Conservation (phyloP, 371 early-diverging fungal genomes). For the Mortierella sp. region DNA sequence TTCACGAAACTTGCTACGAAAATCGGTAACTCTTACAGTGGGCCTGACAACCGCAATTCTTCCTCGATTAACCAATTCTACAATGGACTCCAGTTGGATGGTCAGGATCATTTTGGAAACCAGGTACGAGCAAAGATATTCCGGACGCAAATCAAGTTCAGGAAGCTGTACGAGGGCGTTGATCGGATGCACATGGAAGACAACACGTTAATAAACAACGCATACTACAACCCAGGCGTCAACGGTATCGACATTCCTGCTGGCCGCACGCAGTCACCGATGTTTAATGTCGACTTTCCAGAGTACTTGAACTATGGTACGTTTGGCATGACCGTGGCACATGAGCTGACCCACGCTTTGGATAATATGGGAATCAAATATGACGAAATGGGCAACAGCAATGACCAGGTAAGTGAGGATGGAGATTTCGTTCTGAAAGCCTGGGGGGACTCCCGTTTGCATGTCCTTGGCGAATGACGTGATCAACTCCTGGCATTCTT, state of each 20-base stretch:
- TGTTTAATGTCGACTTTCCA: constrained; percentile 56
- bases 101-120: constrained; percentile 57
- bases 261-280: constrained; percentile 64
- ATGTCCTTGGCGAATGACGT: too few species aligned
- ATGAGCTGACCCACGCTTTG: constrained; percentile 63
- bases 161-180: constrained; percentile 25
- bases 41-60: constrained; percentile 60
- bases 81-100: constrained; percentile 33
- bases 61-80: constrained; percentile 60
- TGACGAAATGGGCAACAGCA: constrained; percentile 11
- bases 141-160: constrained; percentile 12
- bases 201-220: constrained; percentile 68
- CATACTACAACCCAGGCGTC: constrained; percentile 59
- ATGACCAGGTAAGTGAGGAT: constrained; percentile 32
- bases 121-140: constrained; percentile 35
- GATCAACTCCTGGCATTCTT: too few species aligned
- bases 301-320: constrained; percentile 69
- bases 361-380: constrained; percentile 24
- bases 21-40: constrained; percentile 59
- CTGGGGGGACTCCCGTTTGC: too few species aligned
- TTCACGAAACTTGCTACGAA: constrained; percentile 53
- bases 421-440: too few species aligned
- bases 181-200: constrained; percentile 59
- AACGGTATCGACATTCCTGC: constrained; percentile 71
- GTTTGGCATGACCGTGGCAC: constrained; percentile 67